Evolutionary conservation across 768 basidiomycete species (phyloP).

Genomic region (Trichaptum fuscoviolaceum): DNA sequence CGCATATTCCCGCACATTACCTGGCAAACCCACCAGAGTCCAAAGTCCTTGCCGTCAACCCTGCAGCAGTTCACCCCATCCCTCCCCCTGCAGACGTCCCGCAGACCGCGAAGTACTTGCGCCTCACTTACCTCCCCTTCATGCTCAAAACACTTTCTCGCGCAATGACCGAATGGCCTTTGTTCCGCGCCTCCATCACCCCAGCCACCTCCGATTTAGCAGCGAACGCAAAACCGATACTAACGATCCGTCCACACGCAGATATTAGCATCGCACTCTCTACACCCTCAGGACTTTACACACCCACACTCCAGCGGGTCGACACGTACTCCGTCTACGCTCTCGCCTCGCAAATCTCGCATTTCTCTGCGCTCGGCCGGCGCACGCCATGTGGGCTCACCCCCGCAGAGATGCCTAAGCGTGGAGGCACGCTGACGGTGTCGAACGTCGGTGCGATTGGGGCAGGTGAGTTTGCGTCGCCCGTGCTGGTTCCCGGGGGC

Average conservation of each 20-base stretch:
- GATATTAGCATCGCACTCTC: constrained; percentile 77
- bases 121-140: constrained; percentile 77
- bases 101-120: constrained; percentile 49
- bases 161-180: constrained; percentile 80
- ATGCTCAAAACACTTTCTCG: constrained; percentile 77
- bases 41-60: constrained; percentile 26
- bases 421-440: constrained; percentile 75
- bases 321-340: constrained; percentile 53
- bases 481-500: constrained; percentile 75
- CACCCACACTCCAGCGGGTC: constrained; percentile 59
- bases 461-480: constrained; percentile 60
- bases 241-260: constrained; percentile 67
- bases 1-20: constrained; percentile 60
- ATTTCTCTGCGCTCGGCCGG: constrained; percentile 59
- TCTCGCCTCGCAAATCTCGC: constrained; percentile 55
- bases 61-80: constrained; percentile 32
- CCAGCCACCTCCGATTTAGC: constrained; percentile 23
- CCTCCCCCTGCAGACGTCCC: constrained; percentile 42
- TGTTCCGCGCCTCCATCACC: constrained; percentile 74
- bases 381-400: constrained; percentile 62
- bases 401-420: constrained; percentile 62
- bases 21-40: constrained; percentile 25
- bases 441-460: constrained; percentile 84
- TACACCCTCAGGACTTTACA: constrained; percentile 79
- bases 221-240: constrained; percentile 46